phyloP scores from a whole-genome alignment of 306 rosid genomes.

The Acmispon strigosus region DNA sequence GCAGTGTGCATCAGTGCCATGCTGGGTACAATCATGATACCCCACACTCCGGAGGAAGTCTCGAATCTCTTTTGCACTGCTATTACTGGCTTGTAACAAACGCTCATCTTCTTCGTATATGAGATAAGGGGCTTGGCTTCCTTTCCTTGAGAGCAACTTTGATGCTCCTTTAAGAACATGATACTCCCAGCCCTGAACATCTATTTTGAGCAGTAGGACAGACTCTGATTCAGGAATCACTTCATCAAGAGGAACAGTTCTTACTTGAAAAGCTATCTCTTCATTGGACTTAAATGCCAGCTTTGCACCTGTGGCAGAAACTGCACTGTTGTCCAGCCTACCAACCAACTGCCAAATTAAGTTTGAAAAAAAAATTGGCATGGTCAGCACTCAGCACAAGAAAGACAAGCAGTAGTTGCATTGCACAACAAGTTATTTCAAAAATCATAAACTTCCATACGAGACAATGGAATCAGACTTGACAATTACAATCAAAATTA shows the following conservation, averaged over 20 bases:
- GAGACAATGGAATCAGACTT: neutral
- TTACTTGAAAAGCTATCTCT: conserved; percentile 79
- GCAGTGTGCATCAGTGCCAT: conserved; percentile 95
- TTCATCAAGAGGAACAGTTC: conserved; percentile 74
- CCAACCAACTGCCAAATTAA: conserved; percentile 68
- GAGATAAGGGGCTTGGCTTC: conserved; percentile 84
- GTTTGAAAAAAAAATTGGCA: neutral
- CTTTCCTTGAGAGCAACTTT: conserved; percentile 67
- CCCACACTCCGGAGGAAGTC: conserved; percentile 73
- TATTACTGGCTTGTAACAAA: conserved; percentile 80
- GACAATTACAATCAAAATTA: neutral
- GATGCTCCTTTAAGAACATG: conserved; percentile 93
- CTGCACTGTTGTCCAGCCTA: conserved; percentile 95
- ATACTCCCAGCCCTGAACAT: conserved; percentile 98
- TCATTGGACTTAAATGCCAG: conserved; percentile 90
- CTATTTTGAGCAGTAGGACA: conserved; percentile 81
- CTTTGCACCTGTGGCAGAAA: conserved; percentile 93
- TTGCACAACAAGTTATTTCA: neutral
- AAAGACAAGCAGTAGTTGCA: conserved; percentile 2
- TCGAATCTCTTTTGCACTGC: conserved; percentile 67
- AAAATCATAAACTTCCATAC: neutral
- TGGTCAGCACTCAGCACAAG: conserved; percentile 23
- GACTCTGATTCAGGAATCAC: conserved; percentile 58
- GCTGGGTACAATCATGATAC: conserved; percentile 68
- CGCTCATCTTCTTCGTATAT: conserved; percentile 95